phyloP scores from a whole-genome alignment of 371 early-diverging fungal species.

The Syncephalastrum racemosum region DNA sequence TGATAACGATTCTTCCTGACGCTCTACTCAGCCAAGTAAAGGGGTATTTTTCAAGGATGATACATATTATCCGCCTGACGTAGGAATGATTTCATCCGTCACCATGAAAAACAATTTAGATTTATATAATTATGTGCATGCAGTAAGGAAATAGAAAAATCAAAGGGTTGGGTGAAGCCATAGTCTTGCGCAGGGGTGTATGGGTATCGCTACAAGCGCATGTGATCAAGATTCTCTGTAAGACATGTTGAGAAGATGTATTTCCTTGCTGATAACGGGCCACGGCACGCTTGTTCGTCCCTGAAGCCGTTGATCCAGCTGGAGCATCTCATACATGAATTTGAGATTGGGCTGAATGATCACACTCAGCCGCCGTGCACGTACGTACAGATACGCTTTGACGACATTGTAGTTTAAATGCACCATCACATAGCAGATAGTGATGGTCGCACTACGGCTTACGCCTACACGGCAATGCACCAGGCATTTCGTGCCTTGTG shows the following conservation, averaged over 20 bases:
- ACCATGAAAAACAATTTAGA: no score
- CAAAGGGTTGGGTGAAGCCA: no score
- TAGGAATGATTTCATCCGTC: no score
- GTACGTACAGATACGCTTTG: conserved; percentile 62
- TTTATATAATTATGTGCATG: no score
- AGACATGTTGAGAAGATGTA: conserved; percentile 36
- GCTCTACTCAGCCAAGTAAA: no score
- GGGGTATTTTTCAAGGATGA: no score
- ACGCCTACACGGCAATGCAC: conserved; percentile 72
- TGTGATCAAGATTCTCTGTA: conserved; percentile 29
- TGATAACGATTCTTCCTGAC: no score
- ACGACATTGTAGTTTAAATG: conserved; percentile 50
- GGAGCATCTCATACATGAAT: conserved; percentile 68
- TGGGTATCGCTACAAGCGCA: not conserved
- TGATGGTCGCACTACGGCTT: conserved; percentile 66
- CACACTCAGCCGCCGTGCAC: conserved; percentile 65
- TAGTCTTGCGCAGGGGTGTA: no score
- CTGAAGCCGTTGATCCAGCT: conserved; percentile 52
- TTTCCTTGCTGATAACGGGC: conserved; percentile 39
- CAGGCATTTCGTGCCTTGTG: conserved; percentile 32
- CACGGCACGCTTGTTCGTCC: conserved; percentile 32
- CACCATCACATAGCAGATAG: conserved; percentile 66
- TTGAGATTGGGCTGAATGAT: conserved; percentile 72
- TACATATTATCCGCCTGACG: no score
- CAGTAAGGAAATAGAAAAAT: no score